phyloP scores from a whole-genome alignment of 352 stramenopile species.

The Blastocystis sp. region DNA sequence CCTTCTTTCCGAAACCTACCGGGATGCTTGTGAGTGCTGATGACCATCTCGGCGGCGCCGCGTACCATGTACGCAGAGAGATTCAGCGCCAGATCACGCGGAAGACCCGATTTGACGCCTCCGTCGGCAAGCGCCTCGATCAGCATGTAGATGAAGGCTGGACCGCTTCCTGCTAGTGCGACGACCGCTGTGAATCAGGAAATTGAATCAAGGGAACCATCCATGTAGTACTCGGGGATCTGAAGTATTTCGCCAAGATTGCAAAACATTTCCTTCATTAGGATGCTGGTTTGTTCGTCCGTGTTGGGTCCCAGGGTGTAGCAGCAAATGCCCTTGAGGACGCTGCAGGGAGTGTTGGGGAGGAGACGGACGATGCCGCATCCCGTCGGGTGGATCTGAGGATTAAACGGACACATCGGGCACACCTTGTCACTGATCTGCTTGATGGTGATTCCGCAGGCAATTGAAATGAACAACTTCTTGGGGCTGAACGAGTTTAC shows the following conservation, averaged over 20 bases:
- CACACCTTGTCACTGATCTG: conserved; percentile 49
- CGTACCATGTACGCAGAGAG: conserved; percentile 75
- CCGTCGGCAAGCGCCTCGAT: conserved; percentile 77
- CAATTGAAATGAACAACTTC: conserved; percentile 71
- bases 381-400: conserved; percentile 59
- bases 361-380: conserved; percentile 72
- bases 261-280: conserved; percentile 68
- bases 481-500: conserved; percentile 55
- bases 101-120: conserved; percentile 70
- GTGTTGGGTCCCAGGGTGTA: conserved; percentile 66
- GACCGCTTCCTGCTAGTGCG: conserved; percentile 70
- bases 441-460: conserved; percentile 68
- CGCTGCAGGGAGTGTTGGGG: conserved; percentile 76
- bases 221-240: conserved; percentile 60
- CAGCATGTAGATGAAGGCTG: conserved; percentile 75
- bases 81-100: conserved; percentile 67
- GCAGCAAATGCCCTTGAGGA: conserved; percentile 68
- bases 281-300: conserved; percentile 65
- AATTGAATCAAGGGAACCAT: conserved; percentile 5
- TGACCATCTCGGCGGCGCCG: conserved; percentile 75
- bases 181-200: conserved; percentile 65
- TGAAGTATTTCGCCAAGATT: conserved; percentile 67
- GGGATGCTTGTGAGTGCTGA: conserved; percentile 70
- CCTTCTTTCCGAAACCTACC: conserved; percentile 48
- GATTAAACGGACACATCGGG: background rate